phyloP scores from a whole-genome alignment of 768 basidiomycete genomes.

The Leccinum imitatum region DNA sequence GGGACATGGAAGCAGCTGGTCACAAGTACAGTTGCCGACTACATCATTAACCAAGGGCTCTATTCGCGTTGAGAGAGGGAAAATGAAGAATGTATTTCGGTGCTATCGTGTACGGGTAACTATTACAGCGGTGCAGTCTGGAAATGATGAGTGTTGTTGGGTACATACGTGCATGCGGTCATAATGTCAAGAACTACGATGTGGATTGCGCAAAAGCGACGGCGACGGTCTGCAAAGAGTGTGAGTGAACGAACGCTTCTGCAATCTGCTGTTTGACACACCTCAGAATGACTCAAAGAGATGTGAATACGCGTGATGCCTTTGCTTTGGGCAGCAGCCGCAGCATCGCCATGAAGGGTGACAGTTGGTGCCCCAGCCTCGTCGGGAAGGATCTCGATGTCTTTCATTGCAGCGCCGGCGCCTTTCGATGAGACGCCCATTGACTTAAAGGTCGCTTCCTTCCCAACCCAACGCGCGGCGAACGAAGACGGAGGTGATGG shows the following conservation, averaged over 20 bases:
- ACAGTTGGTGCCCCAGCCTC: conserved; percentile 79
- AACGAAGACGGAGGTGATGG: conserved; percentile 88
- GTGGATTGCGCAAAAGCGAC: conserved; percentile 85
- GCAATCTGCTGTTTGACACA: conserved; percentile 37
- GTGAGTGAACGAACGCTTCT: conserved; percentile 16
- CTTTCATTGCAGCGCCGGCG: conserved; percentile 92
- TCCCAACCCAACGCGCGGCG: conserved; percentile 96
- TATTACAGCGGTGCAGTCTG: conserved; percentile 1
- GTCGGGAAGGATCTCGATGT: conserved; percentile 91
- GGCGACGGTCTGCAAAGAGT: conserved; percentile 61
- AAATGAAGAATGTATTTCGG: conserved; percentile 15
- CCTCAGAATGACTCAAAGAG: conserved; percentile 93
- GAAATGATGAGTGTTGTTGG: not conserved
- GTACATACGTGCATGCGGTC: conserved; percentile 1
- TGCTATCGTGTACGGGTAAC: conserved; percentile 3
- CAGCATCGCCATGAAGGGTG: conserved; percentile 75
- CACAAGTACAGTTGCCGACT: conserved; percentile 45
- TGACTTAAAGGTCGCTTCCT: conserved; percentile 97
- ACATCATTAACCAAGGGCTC: conserved; percentile 48
- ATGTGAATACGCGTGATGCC: conserved; percentile 75
- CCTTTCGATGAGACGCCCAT: conserved; percentile 88
- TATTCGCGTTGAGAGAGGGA: conserved; percentile 32
- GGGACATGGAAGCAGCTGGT: conserved; percentile 49
- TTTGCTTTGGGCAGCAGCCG: conserved; percentile 66
- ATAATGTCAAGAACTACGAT: conserved; percentile 11